These are phyloP conservation scores for Fusarium nurragi DNA, from an alignment of 2,329 filamentous ascomycete species.

Conservation along the genomic window DNA sequence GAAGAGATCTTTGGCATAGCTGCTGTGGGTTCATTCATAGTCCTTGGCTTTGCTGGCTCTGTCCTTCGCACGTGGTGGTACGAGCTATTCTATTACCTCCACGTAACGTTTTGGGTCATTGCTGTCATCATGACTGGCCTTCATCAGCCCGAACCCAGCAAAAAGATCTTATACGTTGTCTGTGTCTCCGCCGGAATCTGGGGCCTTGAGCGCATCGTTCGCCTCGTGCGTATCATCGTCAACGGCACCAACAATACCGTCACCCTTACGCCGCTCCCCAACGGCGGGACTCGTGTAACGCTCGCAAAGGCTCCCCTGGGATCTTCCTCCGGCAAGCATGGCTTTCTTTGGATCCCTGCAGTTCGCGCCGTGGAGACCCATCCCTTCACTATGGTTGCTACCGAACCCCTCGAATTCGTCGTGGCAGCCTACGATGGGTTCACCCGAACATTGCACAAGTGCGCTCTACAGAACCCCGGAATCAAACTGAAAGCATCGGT, in stretches of 20 bases:
- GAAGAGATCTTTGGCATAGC: constrained; percentile 60
- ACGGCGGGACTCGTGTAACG: constrained; percentile 64
- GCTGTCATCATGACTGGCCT: constrained; percentile 59
- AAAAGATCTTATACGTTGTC: constrained; percentile 55
- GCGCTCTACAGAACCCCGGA: constrained; percentile 61
- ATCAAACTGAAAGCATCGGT: constrained; percentile 60
- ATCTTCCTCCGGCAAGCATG: constrained; percentile 66
- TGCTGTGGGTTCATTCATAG: constrained; percentile 57
- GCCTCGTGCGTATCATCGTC: constrained; percentile 54
- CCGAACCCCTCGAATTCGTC: constrained; percentile 65
- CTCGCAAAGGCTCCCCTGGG: constrained; percentile 59
- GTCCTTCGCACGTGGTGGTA: constrained; percentile 60
- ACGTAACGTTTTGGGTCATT: constrained; percentile 60
- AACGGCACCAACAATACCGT: constrained; percentile 62
- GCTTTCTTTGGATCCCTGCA: constrained; percentile 70
- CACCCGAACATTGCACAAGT: constrained; percentile 63
- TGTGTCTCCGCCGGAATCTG: constrained; percentile 59
- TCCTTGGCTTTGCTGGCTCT: constrained; percentile 55
- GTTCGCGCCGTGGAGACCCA: constrained; percentile 68
- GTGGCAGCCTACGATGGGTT: constrained; percentile 68
- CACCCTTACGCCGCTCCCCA: constrained; percentile 62
- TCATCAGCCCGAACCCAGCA: constrained; percentile 59
- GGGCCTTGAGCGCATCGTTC: constrained; percentile 60
- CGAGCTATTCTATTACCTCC: constrained; percentile 64
- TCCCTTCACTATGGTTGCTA: constrained; percentile 69